A percentile compares a stretch with the other conserved stretches of the same genome.
These are phyloP conservation scores for Heliamphora pulchella DNA, from an alignment of 179 eudicot species.

Conservation along the genomic window DNA sequence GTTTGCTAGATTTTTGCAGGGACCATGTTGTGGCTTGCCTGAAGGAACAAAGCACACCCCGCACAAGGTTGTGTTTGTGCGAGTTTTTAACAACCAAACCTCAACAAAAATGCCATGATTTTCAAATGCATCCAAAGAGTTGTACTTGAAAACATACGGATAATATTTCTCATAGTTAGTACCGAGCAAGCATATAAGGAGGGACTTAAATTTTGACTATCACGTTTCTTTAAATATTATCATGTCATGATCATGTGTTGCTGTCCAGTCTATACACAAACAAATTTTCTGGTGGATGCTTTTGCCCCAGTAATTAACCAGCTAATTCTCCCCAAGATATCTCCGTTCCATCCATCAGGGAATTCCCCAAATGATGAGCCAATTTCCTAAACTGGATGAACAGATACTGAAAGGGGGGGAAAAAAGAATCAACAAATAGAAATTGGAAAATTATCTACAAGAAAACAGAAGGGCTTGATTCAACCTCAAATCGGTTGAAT, in stretches of 20 bases:
- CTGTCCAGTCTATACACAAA: constrained; percentile 14
- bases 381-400: constrained; percentile 9
- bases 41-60: too few species aligned
- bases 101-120: not conserved
- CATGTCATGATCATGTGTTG: not conserved
- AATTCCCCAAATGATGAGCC: not conserved
- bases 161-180: not conserved
- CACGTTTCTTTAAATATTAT: constrained; percentile 11
- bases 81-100: too few species aligned
- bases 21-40: too few species aligned
- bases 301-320: not conserved
- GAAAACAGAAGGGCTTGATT: not conserved
- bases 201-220: not conserved
- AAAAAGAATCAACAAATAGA: constrained; percentile 15
- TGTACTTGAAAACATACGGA: not conserved
- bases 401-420: not conserved
- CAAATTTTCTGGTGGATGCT: constrained; percentile 9
- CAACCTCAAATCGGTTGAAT: constrained; percentile 12
- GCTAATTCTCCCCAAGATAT: constrained; percentile 11
- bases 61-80: too few species aligned
- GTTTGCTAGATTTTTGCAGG: too few species aligned
- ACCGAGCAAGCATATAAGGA: not conserved
- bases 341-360: not conserved
- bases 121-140: too few species aligned
- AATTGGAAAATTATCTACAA: constrained; percentile 14